Evolutionary conservation across 2,329 filamentous ascomycete genomes (phyloP).

Genomic region (Macrophomina phaseolina): DNA sequence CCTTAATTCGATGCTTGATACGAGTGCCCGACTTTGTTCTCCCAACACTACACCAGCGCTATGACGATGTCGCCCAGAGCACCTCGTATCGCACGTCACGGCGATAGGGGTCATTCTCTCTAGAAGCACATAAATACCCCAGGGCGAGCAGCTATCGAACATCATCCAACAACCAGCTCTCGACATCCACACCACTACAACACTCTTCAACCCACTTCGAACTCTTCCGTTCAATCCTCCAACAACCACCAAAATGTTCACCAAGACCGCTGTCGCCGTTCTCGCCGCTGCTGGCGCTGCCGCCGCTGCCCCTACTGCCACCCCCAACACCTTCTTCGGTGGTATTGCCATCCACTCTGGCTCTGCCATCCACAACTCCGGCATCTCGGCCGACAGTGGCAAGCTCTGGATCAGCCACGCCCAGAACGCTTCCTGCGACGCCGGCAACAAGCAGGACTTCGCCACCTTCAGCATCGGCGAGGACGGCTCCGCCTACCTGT

Average conservation of each 20-base stretch:
- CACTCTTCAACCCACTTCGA: constrained; percentile 5
- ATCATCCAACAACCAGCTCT: constrained; percentile 23
- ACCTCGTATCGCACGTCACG: constrained; percentile 4
- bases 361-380: constrained; percentile 55
- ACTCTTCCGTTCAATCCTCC: constrained; percentile 20
- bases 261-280: constrained; percentile 31
- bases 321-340: constrained; percentile 48
- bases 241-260: constrained; percentile 38
- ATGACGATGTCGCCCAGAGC: constrained; percentile 18
- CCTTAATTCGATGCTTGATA: constrained; percentile 3
- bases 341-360: constrained; percentile 59
- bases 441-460: constrained; percentile 37
- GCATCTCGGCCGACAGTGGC: constrained; percentile 53
- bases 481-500: constrained; percentile 55
- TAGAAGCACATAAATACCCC: constrained; percentile 1
- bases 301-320: constrained; percentile 37
- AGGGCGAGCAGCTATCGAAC: neutral
- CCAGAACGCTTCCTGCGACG: constrained; percentile 57
- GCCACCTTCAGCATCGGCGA: constrained; percentile 59
- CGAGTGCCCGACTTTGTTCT: neutral
- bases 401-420: constrained; percentile 52
- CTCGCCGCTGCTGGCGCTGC: constrained; percentile 41
- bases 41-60: neutral
- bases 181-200: neutral
- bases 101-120: neutral